phyloP scores from a whole-genome alignment of 768 basidiomycete genomes.

The Sporobolomyces roseus region DNA sequence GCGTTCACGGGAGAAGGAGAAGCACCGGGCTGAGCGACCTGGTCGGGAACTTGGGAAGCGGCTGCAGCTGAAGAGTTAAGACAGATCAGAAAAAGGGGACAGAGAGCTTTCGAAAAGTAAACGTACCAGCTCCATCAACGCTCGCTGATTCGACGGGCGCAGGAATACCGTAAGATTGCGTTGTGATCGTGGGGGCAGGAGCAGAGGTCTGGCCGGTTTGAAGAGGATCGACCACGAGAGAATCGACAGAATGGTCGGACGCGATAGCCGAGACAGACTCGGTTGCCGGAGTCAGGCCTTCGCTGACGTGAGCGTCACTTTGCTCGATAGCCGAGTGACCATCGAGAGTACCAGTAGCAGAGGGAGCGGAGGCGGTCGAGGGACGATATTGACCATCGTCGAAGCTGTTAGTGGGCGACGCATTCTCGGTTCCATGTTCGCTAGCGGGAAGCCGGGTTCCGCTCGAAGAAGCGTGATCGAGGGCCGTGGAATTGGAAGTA shows the following conservation, averaged over 20 bases:
- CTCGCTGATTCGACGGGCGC: no score
- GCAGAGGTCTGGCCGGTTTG: no score
- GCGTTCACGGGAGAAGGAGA: background rate
- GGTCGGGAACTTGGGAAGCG: no score
- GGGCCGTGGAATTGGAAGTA: background rate
- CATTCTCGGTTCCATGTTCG: background rate
- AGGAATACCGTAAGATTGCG: background rate
- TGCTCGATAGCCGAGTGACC: no score
- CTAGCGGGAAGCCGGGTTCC: background rate
- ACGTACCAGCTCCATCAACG: no score
- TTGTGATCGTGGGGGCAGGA: background rate
- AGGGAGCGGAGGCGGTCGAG: background rate
- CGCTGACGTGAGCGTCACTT: no score
- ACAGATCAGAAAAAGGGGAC: background rate
- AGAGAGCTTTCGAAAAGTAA: no score
- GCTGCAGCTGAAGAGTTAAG: no score
- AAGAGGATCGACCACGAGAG: background rate
- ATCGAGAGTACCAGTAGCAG: background rate
- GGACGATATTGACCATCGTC: slow-evolving; percentile 25
- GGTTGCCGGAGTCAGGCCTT: no score
- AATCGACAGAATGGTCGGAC: background rate
- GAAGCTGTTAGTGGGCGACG: slow-evolving; percentile 3
- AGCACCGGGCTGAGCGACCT: no score
- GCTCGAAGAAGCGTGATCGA: background rate
- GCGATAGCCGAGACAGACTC: background rate